A percentile compares a stretch with the other conserved stretches of the same genome.
phyloP scores from a whole-genome alignment of 2,329 filamentous ascomycete genomes.

The Curvularia spicifera region DNA sequence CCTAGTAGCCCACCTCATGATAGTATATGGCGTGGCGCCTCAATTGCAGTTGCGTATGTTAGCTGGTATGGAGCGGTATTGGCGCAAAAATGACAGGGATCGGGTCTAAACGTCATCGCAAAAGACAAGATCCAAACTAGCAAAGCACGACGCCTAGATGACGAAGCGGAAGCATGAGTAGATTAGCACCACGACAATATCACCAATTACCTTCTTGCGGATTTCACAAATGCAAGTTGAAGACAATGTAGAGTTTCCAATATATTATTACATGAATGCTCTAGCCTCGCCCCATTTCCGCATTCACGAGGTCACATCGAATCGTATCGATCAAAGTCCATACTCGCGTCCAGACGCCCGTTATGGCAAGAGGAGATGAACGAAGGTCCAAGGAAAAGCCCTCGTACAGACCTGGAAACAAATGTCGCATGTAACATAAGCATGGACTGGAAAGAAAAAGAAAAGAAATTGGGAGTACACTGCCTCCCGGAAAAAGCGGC shows the following conservation, averaged over 20 bases:
- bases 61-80: background rate
- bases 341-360: constrained; percentile 24
- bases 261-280: constrained; percentile 26
- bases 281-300: constrained; percentile 12
- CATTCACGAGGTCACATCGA: constrained; percentile 18
- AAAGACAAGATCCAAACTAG: background rate
- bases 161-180: background rate
- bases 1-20: background rate
- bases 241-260: constrained; percentile 15
- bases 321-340: constrained; percentile 22
- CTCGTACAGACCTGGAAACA: constrained; percentile 13
- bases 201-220: background rate
- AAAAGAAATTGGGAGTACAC: constrained; percentile 22
- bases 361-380: constrained; percentile 20
- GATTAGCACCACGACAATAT: background rate
- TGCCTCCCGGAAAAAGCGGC: constrained; percentile 28
- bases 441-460: constrained; percentile 17
- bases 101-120: constrained; percentile 3
- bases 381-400: constrained; percentile 9
- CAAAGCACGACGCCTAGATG: background rate
- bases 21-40: background rate
- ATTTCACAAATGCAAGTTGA: background rate
- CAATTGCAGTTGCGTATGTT: background rate
- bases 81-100: background rate
- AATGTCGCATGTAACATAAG: constrained; percentile 14